A percentile compares a stretch with the other conserved stretches of the same genome.
Evolutionary conservation across 176 grass and related monocot species (phyloP).

Genomic region (Typha latifolia): DNA sequence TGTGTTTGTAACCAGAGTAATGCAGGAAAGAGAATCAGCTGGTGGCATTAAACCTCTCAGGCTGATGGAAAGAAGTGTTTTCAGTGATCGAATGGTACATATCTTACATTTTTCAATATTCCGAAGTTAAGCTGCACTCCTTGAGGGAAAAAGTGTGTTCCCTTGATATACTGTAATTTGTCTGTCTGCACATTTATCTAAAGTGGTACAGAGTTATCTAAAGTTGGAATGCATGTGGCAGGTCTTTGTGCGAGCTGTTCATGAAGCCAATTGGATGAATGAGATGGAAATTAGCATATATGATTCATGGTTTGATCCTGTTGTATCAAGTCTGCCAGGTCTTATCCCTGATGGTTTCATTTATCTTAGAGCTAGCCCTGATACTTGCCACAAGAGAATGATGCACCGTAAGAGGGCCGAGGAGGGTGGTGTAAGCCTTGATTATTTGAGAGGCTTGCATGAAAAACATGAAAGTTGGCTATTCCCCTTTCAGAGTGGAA

Average conservation of each 20-base stretch:
- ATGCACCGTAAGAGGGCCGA: constrained; percentile 69
- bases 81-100: constrained; percentile 92
- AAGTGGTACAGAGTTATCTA: neutral
- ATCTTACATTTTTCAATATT: neutral
- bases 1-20: constrained; percentile 89
- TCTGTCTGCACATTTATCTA: neutral
- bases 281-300: constrained; percentile 99
- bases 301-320: constrained; percentile 96
- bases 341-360: constrained; percentile 96
- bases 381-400: constrained; percentile 94
- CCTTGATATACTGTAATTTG: neutral
- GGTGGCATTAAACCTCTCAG: constrained; percentile 86
- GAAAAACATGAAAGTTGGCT: constrained; percentile 98
- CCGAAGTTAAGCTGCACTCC: too few relatives aligned
- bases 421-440: constrained; percentile 75
- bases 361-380: constrained; percentile 85
- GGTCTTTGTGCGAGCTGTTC: constrained; percentile 94
- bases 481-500: constrained; percentile 53
- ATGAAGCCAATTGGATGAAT: constrained; percentile 99
- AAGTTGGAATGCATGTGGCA: constrained; percentile 5
- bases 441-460: constrained; percentile 82
- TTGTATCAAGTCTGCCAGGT: constrained; percentile 78
- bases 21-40: constrained; percentile 97
- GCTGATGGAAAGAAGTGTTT: constrained; percentile 98
- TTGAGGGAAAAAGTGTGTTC: too few relatives aligned